Conservation (phyloP, 2,329 filamentous ascomycete species). For the Helicocarpus griseus region DNA sequence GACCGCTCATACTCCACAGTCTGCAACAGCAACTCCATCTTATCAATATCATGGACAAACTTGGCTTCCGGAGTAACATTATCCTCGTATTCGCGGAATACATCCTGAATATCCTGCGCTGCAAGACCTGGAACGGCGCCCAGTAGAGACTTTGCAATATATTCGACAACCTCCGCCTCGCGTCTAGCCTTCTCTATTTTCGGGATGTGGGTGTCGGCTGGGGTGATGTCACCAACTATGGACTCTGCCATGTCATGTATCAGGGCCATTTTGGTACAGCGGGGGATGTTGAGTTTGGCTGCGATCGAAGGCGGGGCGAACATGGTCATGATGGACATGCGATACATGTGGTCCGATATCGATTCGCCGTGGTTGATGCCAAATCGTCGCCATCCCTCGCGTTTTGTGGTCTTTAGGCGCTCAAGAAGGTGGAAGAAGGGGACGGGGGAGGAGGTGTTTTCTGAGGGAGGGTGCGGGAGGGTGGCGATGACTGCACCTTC, state of each 20-base stretch:
- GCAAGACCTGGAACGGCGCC: slow-evolving; percentile 63
- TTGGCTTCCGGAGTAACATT: slow-evolving; percentile 70
- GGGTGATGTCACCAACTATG: slow-evolving; percentile 93
- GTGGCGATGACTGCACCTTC: slow-evolving; percentile 49
- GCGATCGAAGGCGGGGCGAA: slow-evolving; percentile 69
- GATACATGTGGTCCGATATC: slow-evolving; percentile 98
- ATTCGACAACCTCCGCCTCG: slow-evolving; percentile 86
- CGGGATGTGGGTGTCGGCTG: slow-evolving; percentile 64
- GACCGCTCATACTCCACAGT: slow-evolving; percentile 92
- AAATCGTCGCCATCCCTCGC: slow-evolving; percentile 91
- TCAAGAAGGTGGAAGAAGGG: slow-evolving; percentile 93
- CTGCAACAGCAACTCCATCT: slow-evolving; percentile 88
- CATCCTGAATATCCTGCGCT: slow-evolving; percentile 57
- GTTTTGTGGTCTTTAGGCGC: slow-evolving; percentile 88
- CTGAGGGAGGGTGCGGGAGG: slow-evolving; percentile 50
- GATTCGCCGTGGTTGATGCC: slow-evolving; percentile 69
- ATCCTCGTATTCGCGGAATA: slow-evolving; percentile 97
- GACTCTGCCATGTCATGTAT: slow-evolving; percentile 97
- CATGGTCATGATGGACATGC: slow-evolving; percentile 95
- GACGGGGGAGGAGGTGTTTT: slow-evolving; percentile 62
- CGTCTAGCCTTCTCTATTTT: slow-evolving; percentile 85
- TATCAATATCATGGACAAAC: slow-evolving; percentile 95
- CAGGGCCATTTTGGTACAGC: slow-evolving; percentile 90
- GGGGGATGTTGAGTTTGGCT: slow-evolving; percentile 61
- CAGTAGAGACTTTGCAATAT: slow-evolving; percentile 63